Base-by-base conservation (phyloP, 306 rosid species). In the Cucurbita maxima region DNA sequence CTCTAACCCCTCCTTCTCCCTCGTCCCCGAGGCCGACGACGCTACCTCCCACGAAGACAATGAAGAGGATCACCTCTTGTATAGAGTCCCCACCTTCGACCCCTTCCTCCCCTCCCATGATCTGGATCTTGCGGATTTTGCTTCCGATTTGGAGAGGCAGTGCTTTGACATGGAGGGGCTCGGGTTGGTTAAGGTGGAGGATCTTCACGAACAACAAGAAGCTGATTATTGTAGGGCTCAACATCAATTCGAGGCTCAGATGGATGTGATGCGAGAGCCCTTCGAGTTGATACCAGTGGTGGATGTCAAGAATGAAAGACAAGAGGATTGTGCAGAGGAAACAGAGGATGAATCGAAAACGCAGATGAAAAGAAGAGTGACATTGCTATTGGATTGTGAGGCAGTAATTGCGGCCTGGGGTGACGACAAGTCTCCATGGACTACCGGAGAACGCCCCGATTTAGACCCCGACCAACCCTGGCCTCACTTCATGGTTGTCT, bases 131-230 rank as follows among this genome's bases (percentile, higher is more conserved):
- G 91, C 82, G 1, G 90, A 94, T 51, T 94, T 94, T 50, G 92
- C 96, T 0, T 96, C 93, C 3, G 96, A 95, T 9, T 74, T 89
- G 3, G 97, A 91, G 54, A 83, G 82, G 16, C 88, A 85, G 86
- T 86, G 91, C 8, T 78, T 95, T 3, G 96, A 92, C 5, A 95
- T 95, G 86, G 90, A 91, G 71, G 92, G 89, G 79, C 48, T 91
- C 78, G 99, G 90, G 15, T 79, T 91, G 10, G 25, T 18, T 8
- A 84, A 77, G 74, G 56, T 16, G 0, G 82, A 90, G 18, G 86
- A 78, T 30, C 34, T 30, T 30, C 34, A 30, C 34, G 34, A 30
- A 30, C 34, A 30, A 30, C 34, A 30, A 30, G 34, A 30, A 2
- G 34, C 34, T 0, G 94, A 14, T 14, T 50, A 82, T 40, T 62